Conservation (phyloP, 2,329 filamentous ascomycete genomes). For the Penicillium decumbens region DNA sequence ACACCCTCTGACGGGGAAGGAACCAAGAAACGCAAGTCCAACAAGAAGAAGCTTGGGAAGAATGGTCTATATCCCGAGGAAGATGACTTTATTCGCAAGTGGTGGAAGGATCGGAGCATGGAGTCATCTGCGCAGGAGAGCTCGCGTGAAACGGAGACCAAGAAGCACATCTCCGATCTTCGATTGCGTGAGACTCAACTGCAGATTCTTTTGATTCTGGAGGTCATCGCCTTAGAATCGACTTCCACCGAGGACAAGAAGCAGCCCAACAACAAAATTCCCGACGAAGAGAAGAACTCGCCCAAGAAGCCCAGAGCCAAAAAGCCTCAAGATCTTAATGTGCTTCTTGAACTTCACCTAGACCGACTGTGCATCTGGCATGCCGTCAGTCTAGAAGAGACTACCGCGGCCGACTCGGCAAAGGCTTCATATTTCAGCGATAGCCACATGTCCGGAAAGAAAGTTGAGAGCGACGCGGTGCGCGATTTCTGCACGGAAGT, state of each 20-base stretch:
- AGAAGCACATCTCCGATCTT: constrained; percentile 41
- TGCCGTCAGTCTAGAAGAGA: constrained; percentile 42
- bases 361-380: constrained; percentile 51
- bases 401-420: constrained; percentile 25
- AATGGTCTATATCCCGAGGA: constrained; percentile 47
- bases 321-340: constrained; percentile 41
- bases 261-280: constrained; percentile 14
- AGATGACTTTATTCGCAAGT: constrained; percentile 40
- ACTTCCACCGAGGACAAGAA: constrained; percentile 18
- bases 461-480: constrained; percentile 42
- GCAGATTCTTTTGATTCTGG: constrained; percentile 48
- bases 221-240: constrained; percentile 44
- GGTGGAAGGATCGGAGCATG: constrained; percentile 44
- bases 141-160: constrained; percentile 37
- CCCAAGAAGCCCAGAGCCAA: constrained; percentile 31
- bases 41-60: constrained; percentile 44
- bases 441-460: constrained; percentile 30
- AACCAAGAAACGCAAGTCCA: constrained; percentile 32
- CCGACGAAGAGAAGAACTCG: constrained; percentile 14
- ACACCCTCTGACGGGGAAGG: constrained; percentile 36
- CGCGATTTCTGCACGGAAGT: constrained; percentile 50
- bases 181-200: constrained; percentile 47
- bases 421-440: constrained; percentile 27
- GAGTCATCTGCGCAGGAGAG: constrained; percentile 20
- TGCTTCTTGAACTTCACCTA: constrained; percentile 45